Conservation (phyloP, 139 green algal species). For the Klebsormidium nitens region DNA sequence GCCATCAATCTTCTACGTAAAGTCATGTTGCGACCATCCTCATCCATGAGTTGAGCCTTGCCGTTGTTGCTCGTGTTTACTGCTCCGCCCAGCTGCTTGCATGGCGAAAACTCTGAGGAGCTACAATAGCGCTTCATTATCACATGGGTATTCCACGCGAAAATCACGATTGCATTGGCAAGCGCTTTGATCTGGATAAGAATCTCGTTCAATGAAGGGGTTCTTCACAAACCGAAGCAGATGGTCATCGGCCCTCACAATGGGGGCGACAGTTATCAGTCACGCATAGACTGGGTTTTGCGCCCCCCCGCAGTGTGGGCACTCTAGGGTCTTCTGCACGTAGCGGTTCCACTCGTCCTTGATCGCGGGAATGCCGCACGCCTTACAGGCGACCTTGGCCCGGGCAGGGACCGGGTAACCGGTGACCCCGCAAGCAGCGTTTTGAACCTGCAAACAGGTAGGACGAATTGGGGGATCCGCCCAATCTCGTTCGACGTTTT, state of each 20-base stretch:
- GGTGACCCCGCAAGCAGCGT: conserved; percentile 53
- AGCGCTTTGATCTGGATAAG: neutral
- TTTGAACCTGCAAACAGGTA: conserved; percentile 5
- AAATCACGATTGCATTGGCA: neutral
- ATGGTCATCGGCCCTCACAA: neutral
- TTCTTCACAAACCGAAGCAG: neutral
- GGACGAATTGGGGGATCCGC: neutral
- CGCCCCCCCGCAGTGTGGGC: neutral
- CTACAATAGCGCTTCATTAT: too few relatives aligned
- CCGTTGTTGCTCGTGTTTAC: too few relatives aligned
- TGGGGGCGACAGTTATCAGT: neutral
- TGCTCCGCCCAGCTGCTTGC: too few relatives aligned
- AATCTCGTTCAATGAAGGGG: neutral
- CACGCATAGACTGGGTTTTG: conserved; percentile 6
- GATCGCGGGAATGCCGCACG: neutral
- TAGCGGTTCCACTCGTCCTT: neutral
- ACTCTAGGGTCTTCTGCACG: neutral
- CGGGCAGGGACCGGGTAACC: conserved; percentile 54
- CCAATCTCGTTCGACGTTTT: neutral
- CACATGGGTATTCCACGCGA: too few relatives aligned
- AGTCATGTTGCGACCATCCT: too few relatives aligned
- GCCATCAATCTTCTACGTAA: too few relatives aligned
- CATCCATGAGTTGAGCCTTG: too few relatives aligned
- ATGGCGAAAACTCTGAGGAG: too few relatives aligned
- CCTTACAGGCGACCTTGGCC: conserved; percentile 30